Conservation (phyloP, 768 basidiomycete species). For the Lanmaoa pseudosensibilis region DNA sequence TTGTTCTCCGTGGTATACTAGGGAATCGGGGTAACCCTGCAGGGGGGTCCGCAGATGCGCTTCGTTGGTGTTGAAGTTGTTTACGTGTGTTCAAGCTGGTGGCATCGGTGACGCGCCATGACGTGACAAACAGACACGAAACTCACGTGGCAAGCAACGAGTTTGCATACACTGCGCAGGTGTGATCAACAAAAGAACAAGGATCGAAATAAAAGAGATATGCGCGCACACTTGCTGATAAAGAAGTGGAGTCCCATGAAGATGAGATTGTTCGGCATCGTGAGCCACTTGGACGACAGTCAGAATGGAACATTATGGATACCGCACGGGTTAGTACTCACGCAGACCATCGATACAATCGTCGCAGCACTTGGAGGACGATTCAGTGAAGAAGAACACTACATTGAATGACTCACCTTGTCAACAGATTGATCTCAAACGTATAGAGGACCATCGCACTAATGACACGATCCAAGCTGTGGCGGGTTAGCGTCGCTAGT, state of each 20-base stretch:
- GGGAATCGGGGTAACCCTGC: slow-evolving; percentile 25
- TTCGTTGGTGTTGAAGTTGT: slow-evolving; percentile 30
- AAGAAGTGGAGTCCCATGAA: slow-evolving; percentile 56
- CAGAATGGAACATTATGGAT: neutral
- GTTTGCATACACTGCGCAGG: slow-evolving; percentile 46
- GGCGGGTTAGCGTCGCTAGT: neutral
- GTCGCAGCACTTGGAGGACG: slow-evolving; percentile 37
- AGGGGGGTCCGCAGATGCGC: slow-evolving; percentile 31
- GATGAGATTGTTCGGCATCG: slow-evolving; percentile 46
- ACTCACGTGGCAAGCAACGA: slow-evolving; percentile 47
- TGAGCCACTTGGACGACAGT: slow-evolving; percentile 39
- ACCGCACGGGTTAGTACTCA: slow-evolving; percentile 21
- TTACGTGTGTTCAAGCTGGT: slow-evolving; percentile 41
- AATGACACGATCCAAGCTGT: slow-evolving; percentile 48
- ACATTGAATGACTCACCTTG: slow-evolving; percentile 34
- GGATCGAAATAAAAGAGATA: neutral
- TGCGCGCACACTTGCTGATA: slow-evolving; percentile 47
- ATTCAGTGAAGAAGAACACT: neutral
- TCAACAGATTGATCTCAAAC: slow-evolving; percentile 52
- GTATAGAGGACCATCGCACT: slow-evolving; percentile 50
- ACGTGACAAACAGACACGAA: neutral
- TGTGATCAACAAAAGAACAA: neutral
- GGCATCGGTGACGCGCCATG: neutral
- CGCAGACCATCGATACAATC: slow-evolving; percentile 43
- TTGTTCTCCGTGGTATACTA: slow-evolving; percentile 16